Percentiles rank a stretch among this genome's conserved stretches.
Conservation (phyloP, 1,284 basidiomycete species). For the Cystobasidium pallidum region DNA sequence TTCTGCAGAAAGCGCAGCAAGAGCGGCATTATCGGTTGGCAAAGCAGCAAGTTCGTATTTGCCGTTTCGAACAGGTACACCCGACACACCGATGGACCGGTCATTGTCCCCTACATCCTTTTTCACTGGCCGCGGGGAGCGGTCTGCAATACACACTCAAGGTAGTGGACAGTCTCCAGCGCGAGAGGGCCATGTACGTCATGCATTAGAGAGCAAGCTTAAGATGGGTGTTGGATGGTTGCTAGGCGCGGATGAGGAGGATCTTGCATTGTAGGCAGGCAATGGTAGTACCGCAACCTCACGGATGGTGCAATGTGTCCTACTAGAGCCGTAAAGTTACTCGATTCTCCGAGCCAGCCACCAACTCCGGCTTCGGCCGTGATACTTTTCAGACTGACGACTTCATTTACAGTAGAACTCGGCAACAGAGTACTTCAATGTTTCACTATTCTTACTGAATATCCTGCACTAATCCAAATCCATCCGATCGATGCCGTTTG, state of each 20-base stretch:
- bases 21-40: conserved; percentile 38
- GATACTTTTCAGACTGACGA: conserved; percentile 1
- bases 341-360: too few relatives aligned
- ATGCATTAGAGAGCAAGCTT: conserved; percentile 70
- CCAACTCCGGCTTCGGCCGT: too few relatives aligned
- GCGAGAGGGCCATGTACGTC: conserved; percentile 63
- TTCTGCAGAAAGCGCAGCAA: conserved; percentile 39
- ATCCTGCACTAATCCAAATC: conserved; percentile 25
- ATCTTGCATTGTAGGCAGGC: not conserved
- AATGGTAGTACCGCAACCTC: not conserved
- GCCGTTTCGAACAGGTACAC: conserved; percentile 16
- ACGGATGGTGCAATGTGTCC: not conserved
- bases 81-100: not conserved
- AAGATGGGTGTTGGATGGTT: conserved; percentile 84
- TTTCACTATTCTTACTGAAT: not conserved
- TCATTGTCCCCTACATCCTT: not conserved
- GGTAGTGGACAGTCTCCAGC: not conserved
- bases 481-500: conserved; percentile 29
- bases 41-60: conserved; percentile 44
- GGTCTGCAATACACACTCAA: not conserved
- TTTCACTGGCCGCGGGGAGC: conserved; percentile 1
- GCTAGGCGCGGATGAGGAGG: conserved; percentile 69
- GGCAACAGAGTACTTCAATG: not conserved
- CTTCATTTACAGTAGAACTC: not conserved
- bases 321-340: too few relatives aligned